Base-by-base conservation (phyloP, 2,329 filamentous ascomycete species). In the Aspergillus pseudotamarii region DNA sequence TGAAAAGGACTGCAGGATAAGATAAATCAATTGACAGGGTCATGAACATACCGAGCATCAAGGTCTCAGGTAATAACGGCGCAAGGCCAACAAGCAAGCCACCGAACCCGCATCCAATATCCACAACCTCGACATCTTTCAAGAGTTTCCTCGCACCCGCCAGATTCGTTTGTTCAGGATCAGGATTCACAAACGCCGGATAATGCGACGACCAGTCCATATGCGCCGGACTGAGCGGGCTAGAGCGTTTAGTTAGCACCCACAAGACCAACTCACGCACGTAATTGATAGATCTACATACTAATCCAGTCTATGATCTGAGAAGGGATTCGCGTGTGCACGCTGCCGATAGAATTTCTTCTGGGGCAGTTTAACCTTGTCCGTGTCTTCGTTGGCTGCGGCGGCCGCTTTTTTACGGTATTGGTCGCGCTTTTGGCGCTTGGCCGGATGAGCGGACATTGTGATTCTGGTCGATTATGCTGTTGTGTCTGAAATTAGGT, bases 311-410 rank as follows among this genome's bases (percentile, higher is more conserved):
- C 87, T 83, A 82, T 99, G 95, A 74, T 99, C 95, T 3, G 94
- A 97, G 81, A 99, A 99, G 8, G 94, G 94, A 81, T 99, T 99
- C 66, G 95, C 95, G 81, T 99, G 95, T 43, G 95, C 95, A 78
- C 95, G 88, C 80, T 99, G 95, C 61, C 95, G 88, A 78, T 97
- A 99, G 81, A 95, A 97, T 82, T 91, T 94, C 84, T 99, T 99
- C 80, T 92, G 90, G 11, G 95, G 95, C 72, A 97, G 81, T 71
- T 88, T 85, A 9, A 87, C 80, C 45, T 81, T 66, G 38, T 63
- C 67, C 41, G 70, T 68, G 38, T 66, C 70, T 56, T 75, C 71
- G 46, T 68, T 66, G 66, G 65, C 54, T 61, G 66, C 64, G 61
- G 72, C 64, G 58, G 70, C 62, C 58, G 84, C 83, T 59, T 82